Conservation (phyloP, 2,329 filamentous ascomycete genomes). For the Penicillium frequentans region DNA sequence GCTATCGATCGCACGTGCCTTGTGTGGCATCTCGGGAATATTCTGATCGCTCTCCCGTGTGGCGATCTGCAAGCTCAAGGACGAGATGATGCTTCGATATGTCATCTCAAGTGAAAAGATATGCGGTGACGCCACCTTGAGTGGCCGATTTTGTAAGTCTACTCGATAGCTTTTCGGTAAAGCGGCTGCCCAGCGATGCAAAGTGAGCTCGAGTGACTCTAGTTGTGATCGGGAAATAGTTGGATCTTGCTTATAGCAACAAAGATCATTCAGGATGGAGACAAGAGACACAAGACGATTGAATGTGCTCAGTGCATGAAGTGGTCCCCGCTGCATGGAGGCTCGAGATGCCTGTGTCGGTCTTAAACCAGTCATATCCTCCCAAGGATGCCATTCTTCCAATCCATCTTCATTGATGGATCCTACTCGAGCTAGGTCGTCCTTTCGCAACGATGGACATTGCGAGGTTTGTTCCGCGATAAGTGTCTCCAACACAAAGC, state of each 20-base stretch:
- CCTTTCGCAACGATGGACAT: constrained; percentile 49
- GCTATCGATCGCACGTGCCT: constrained; percentile 33
- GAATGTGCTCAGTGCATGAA: constrained; percentile 54
- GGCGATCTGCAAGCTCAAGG: constrained; percentile 28
- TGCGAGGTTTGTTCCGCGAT: constrained; percentile 50
- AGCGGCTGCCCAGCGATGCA: constrained; percentile 33
- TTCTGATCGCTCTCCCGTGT: constrained; percentile 24
- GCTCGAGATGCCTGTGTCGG: constrained; percentile 24
- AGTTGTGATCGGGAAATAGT: constrained; percentile 25
- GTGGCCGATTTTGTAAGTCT: constrained; percentile 25
- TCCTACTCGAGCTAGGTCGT: constrained; percentile 50
- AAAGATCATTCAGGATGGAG: constrained; percentile 35
- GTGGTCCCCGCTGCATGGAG: constrained; percentile 38
- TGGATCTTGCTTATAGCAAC: constrained; percentile 25
- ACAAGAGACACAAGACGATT: constrained; percentile 49
- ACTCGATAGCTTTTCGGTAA: constrained; percentile 33
- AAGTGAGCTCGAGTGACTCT: constrained; percentile 30
- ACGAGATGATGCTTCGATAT: constrained; percentile 29
- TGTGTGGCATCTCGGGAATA: constrained; percentile 18
- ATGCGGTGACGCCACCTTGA: constrained; percentile 30
- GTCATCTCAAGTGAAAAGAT: constrained; percentile 37
- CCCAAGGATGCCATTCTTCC: constrained; percentile 76
- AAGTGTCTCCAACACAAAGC: constrained; percentile 55
- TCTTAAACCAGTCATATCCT: constrained; percentile 45
- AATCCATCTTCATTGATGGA: constrained; percentile 63